Conservation (phyloP, 352 stramenopile species). For the Globisporangium parvum region DNA sequence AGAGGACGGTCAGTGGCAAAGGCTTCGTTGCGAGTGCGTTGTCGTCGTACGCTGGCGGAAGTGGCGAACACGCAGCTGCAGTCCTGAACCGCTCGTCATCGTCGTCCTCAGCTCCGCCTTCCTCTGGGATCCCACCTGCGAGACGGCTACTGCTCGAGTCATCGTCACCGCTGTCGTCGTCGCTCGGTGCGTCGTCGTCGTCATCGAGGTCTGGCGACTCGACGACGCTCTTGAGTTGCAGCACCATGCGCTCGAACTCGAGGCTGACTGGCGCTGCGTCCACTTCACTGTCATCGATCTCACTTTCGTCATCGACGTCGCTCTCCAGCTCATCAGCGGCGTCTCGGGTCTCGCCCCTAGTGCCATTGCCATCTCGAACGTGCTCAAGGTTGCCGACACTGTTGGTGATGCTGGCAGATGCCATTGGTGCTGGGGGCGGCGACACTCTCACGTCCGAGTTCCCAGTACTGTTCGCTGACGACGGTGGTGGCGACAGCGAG, state of each 20-base stretch:
- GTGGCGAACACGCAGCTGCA: slow-evolving; percentile 6
- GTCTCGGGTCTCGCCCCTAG: slow-evolving; percentile 3
- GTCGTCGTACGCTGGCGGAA: slow-evolving; percentile 27
- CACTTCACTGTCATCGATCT: slow-evolving; percentile 5
- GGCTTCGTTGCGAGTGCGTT: neutral
- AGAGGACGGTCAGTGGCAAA: slow-evolving; percentile 4
- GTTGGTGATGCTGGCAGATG: too few species aligned
- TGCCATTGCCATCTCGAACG: too few species aligned
- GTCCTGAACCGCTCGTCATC: slow-evolving; percentile 14
- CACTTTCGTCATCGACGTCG: slow-evolving; percentile 14
- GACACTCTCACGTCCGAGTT: slow-evolving; percentile 1
- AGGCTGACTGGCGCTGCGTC: slow-evolving; percentile 27
- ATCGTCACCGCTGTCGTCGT: slow-evolving; percentile 27
- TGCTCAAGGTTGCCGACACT: too few species aligned
- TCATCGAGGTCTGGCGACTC: slow-evolving; percentile 19
- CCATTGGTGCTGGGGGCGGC: slow-evolving; percentile 20
- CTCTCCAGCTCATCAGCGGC: slow-evolving; percentile 1
- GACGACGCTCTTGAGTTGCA: slow-evolving; percentile 64
- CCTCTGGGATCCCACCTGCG: slow-evolving; percentile 4
- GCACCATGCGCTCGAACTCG: slow-evolving; percentile 72
- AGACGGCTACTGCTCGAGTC: neutral
- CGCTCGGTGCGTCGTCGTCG: slow-evolving; percentile 4
- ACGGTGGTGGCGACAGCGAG: neutral
- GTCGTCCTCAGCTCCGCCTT: slow-evolving; percentile 16
- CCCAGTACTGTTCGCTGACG: neutral